phyloP scores from a whole-genome alignment of 2,329 filamentous ascomycete species.

The Stagonosporopsis cucurbitacearum region DNA sequence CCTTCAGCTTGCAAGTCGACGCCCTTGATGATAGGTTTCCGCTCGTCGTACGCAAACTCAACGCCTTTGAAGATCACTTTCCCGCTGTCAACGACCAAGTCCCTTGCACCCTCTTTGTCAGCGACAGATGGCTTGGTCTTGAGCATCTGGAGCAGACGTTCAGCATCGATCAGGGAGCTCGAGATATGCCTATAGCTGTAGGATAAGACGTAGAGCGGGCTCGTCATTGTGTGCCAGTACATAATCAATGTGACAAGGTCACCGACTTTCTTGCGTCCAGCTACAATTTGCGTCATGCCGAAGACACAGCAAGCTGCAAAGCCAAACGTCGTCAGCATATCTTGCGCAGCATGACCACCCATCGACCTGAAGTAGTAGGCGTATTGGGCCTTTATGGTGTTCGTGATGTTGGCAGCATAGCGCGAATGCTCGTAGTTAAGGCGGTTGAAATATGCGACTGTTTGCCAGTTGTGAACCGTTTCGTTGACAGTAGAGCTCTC shows the following conservation, averaged over 20 bases:
- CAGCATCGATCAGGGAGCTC: constrained; percentile 67
- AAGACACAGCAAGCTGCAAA: constrained; percentile 59
- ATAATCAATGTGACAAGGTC: constrained; percentile 69
- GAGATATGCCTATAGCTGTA: constrained; percentile 58
- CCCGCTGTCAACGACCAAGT: constrained; percentile 55
- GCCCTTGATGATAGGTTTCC: constrained; percentile 59
- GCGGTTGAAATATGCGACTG: constrained; percentile 66
- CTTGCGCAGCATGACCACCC: constrained; percentile 51
- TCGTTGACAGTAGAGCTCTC: constrained; percentile 64
- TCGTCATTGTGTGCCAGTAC: constrained; percentile 64
- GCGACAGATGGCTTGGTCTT: constrained; percentile 63
- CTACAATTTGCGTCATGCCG: constrained; percentile 61
- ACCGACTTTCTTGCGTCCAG: constrained; percentile 60
- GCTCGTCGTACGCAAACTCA: constrained; percentile 62
- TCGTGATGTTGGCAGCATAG: constrained; percentile 53
- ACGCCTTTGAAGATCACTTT: constrained; percentile 63
- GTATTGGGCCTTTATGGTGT: constrained; percentile 46
- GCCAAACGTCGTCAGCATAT: constrained; percentile 57
- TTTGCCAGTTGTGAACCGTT: constrained; percentile 66
- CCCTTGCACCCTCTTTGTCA: constrained; percentile 48
- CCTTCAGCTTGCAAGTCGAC: constrained; percentile 58
- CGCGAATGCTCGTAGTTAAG: constrained; percentile 60
- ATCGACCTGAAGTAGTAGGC: constrained; percentile 41
- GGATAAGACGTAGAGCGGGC: constrained; percentile 59
- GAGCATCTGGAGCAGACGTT: constrained; percentile 65